Evolutionary conservation across 257 asterid genomes (phyloP), one percentile per base, ranked within the genome.

Genomic region (Avicennia marina): DNA sequence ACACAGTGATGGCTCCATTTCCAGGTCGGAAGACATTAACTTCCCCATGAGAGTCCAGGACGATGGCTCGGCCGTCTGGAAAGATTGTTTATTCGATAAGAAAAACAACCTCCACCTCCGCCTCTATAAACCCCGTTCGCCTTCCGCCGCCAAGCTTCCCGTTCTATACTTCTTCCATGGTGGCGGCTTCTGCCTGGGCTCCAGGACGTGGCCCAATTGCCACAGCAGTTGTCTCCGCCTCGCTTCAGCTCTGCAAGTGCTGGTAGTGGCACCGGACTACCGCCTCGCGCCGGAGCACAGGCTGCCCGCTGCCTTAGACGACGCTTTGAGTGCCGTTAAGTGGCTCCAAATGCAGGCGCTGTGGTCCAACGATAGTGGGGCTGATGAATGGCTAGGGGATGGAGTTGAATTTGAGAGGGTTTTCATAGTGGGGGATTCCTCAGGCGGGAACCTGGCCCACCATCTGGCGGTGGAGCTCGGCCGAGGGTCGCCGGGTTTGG

Each of bases 391-490:
- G 88, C 3, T 79, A 48, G 7, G 11, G 8, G 61, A 52, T 29
- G 73, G 75, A 11, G 61, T 85, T 11, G 94, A 82, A 59, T 82
- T 80, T 38, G 82, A 68, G 9, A 60, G 63, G 63, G 94, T 84
- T 57, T 87, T 71, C 38, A 46, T 90, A 0, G 11, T 84, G 31
- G 98, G 95, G 0, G 98, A 90, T 63, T 90, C 98, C 1, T 87
- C 96, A 22, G 98, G 98, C 17, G 98, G 96, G 48, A 90, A 74
- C 72, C 39, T 90, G 58, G 96, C 96, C 31, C 98, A 90, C 70
- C 98, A 90, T 41, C 63, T 87, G 72, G 91, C 96, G 36, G 81
- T 84, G 60, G 75, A 79, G 75, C 75, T 90, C 40, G 65, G 90
- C 0, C 72, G 71, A 3, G 86, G 85, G 0, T 84, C 96, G 5